phyloP scores from a whole-genome alignment of 73 alveolate genomes.

The Uronychia binucleata region DNA sequence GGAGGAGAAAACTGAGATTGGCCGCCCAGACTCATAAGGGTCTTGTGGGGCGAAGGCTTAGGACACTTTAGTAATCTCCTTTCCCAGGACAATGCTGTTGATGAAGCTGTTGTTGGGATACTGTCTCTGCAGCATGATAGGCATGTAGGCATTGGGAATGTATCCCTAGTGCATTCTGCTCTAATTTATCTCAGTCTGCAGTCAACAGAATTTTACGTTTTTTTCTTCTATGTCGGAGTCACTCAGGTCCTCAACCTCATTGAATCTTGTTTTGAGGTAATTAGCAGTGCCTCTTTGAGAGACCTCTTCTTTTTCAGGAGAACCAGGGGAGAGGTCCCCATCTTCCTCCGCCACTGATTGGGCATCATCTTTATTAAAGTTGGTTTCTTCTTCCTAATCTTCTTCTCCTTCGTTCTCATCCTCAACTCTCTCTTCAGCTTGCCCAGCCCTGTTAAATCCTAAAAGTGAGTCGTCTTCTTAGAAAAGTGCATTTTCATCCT shows the following conservation, averaged over 20 bases:
- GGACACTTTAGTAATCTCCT: not conserved
- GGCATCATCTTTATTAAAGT: not conserved
- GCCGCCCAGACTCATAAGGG: not conserved
- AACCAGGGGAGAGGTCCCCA: too few species aligned
- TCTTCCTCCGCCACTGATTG: too few species aligned
- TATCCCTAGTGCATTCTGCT: not conserved
- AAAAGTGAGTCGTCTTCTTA: too few species aligned
- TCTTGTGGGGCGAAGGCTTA: not conserved
- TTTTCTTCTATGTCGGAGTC: not conserved
- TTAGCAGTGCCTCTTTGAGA: too few species aligned
- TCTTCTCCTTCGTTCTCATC: too few species aligned
- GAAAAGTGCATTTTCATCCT: too few species aligned
- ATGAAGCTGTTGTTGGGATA: not conserved
- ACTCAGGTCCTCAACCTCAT: too few species aligned
- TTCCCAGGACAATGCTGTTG: not conserved
- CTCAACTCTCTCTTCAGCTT: too few species aligned
- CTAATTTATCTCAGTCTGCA: not conserved
- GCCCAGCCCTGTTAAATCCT: too few species aligned
- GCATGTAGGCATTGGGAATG: not conserved
- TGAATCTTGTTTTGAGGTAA: too few species aligned
- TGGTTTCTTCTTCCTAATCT: not conserved
- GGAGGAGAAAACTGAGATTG: not conserved
- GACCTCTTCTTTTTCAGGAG: too few species aligned
- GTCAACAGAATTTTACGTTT: not conserved
- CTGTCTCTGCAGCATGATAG: not conserved